phyloP scores from a whole-genome alignment of 139 green algal species.

The Desmodesmus armatus region DNA sequence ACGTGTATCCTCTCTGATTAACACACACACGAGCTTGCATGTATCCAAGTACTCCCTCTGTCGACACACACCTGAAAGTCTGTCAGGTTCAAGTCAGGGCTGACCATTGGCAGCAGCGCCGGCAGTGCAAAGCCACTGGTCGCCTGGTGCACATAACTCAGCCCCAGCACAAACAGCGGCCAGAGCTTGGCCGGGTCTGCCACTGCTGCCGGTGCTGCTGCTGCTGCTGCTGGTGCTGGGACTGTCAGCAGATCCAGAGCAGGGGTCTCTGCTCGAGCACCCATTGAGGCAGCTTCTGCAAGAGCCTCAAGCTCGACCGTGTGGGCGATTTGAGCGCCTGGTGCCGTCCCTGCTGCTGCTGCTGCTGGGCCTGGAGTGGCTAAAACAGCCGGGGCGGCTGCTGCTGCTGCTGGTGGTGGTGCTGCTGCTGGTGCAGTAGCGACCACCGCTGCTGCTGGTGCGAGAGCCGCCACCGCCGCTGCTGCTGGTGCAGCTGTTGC shows the following conservation, averaged over 20 bases:
- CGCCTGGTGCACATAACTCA: conserved; percentile 89
- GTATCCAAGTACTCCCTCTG: no score
- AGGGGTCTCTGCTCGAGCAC: no score
- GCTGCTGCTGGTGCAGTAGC: neutral
- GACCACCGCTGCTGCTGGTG: conserved; percentile 26
- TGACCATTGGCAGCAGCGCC: conserved; percentile 86
- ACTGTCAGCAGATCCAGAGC: neutral
- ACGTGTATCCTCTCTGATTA: no score
- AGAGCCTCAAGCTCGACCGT: neutral
- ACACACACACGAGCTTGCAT: no score
- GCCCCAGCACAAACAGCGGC: conserved; percentile 75
- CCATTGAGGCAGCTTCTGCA: conserved; percentile 8
- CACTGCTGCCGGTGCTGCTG: neutral
- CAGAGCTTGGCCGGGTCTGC: conserved; percentile 69
- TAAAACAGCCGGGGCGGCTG: neutral
- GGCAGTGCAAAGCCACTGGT: conserved; percentile 83
- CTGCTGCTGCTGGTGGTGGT: conserved; percentile 6
- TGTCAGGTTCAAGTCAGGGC: conserved; percentile 74
- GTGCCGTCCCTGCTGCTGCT: neutral
- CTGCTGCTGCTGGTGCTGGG: neutral
- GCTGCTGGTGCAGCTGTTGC: neutral
- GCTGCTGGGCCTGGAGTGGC: no score
- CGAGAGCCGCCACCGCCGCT: conserved; percentile 3
- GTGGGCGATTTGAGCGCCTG: no score
- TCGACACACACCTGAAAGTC: no score